Percentiles rank a stretch among this genome's conserved stretches.
Conservation (phyloP, 192 early-diverging fungal species). For the Podila epigama region DNA sequence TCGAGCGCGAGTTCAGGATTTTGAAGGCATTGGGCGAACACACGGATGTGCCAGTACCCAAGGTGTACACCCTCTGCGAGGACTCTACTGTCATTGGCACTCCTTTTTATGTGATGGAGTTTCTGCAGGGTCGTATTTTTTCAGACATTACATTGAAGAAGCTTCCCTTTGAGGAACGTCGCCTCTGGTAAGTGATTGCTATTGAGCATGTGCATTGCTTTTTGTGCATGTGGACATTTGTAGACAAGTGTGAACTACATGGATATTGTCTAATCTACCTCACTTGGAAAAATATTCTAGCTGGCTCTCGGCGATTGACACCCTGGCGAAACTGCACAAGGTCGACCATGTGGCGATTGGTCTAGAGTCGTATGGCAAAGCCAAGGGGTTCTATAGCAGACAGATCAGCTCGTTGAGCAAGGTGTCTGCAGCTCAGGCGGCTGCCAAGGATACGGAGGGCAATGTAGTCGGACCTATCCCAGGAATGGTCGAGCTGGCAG, state of each 20-base stretch:
- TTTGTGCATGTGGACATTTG: too few relatives aligned
- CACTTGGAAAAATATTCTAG: constrained; percentile 20
- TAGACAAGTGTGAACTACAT: too few relatives aligned
- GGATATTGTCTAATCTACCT: too few relatives aligned
- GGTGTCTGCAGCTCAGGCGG: constrained; percentile 74
- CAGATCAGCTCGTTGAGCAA: constrained; percentile 77
- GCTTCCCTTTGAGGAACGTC: constrained; percentile 61
- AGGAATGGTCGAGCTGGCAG: constrained; percentile 69
- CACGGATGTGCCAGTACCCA: constrained; percentile 88
- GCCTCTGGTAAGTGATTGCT: constrained; percentile 52
- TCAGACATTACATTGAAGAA: constrained; percentile 65
- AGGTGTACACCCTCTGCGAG: constrained; percentile 88
- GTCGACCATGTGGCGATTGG: constrained; percentile 72
- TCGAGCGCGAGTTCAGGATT: constrained; percentile 90
- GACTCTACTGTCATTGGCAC: constrained; percentile 86
- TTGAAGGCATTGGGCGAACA: constrained; percentile 77
- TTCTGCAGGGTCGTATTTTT: constrained; percentile 90
- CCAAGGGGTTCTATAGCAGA: constrained; percentile 82
- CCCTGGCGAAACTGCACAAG: constrained; percentile 81
- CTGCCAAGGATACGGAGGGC: constrained; percentile 62
- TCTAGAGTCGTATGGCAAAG: constrained; percentile 72
- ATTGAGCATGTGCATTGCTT: background rate
- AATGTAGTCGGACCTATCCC: constrained; percentile 72
- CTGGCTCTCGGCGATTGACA: constrained; percentile 77
- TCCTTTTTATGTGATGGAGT: constrained; percentile 98